These are phyloP conservation scores for Breviolum minutum DNA, from an alignment of 73 alveolate genomes.

Conservation along the genomic window DNA sequence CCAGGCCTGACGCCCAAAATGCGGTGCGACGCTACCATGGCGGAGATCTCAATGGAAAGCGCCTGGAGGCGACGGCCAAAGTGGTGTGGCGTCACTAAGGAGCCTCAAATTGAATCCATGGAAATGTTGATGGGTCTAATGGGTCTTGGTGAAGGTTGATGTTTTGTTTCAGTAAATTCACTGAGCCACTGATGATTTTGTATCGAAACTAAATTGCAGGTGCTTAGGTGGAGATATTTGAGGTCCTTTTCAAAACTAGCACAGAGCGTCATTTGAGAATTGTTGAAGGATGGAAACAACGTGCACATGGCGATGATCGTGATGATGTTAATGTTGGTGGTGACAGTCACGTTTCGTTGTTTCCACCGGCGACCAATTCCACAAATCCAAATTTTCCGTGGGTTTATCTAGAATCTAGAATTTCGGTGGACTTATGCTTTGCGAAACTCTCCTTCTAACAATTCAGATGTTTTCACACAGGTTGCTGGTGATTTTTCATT, in stretches of 20 bases:
- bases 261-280: too few relatives aligned
- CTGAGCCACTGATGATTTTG: neutral
- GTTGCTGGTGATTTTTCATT: too few relatives aligned
- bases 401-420: too few relatives aligned
- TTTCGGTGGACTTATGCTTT: neutral
- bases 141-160: too few relatives aligned
- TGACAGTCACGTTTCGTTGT: too few relatives aligned
- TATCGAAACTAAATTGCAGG: neutral
- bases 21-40: conserved; percentile 93
- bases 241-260: neutral
- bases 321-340: too few relatives aligned
- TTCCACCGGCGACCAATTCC: too few relatives aligned
- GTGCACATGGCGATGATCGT: too few relatives aligned
- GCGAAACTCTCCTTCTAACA: neutral
- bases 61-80: conserved; percentile 22
- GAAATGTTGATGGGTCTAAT: neutral
- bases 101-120: neutral
- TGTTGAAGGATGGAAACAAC: too few relatives aligned
- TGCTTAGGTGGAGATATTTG: neutral
- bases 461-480: neutral
- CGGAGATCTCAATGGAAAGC: conserved; percentile 80
- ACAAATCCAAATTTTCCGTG: too few relatives aligned
- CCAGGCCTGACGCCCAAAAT: conserved; percentile 81
- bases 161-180: neutral
- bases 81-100: neutral